These are phyloP conservation scores for Entophlyctis luteolus DNA, from an alignment of 192 early-diverging fungal species.

Conservation along the genomic window DNA sequence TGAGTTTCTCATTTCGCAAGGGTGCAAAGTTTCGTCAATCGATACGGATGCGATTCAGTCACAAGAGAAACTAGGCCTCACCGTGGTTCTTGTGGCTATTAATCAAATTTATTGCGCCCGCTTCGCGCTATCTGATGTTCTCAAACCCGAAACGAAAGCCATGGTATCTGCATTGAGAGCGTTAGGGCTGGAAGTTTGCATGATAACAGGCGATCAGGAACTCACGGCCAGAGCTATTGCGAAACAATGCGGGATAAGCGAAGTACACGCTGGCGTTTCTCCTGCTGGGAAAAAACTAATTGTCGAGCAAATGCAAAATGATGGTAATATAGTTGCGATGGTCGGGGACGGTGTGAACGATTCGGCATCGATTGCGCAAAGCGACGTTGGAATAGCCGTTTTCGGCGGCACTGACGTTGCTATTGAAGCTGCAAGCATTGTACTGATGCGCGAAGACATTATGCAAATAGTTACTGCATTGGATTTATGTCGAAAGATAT, in stretches of 20 bases:
- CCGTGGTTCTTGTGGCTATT: constrained; percentile 74
- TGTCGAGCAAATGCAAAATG: constrained; percentile 65
- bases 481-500: constrained; percentile 79
- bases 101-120: constrained; percentile 39
- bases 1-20: background rate
- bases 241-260: constrained; percentile 70
- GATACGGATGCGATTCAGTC: constrained; percentile 59
- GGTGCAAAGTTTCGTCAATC: constrained; percentile 24
- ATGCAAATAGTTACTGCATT: constrained; percentile 81
- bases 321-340: constrained; percentile 70
- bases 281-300: constrained; percentile 85
- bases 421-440: constrained; percentile 87
- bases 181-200: constrained; percentile 76
- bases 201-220: constrained; percentile 93
- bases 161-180: constrained; percentile 65
- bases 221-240: constrained; percentile 82
- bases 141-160: constrained; percentile 73
- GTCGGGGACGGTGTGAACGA: constrained; percentile 97
- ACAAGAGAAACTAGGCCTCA: constrained; percentile 68
- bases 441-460: constrained; percentile 86
- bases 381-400: constrained; percentile 85
- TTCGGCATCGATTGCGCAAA: constrained; percentile 79
- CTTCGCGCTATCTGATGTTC: constrained; percentile 73
- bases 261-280: constrained; percentile 85
- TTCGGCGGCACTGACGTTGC: constrained; percentile 92